These are phyloP conservation scores for Multifurca ochricompacta DNA, from an alignment of 768 basidiomycete species.

Conservation along the genomic window DNA sequence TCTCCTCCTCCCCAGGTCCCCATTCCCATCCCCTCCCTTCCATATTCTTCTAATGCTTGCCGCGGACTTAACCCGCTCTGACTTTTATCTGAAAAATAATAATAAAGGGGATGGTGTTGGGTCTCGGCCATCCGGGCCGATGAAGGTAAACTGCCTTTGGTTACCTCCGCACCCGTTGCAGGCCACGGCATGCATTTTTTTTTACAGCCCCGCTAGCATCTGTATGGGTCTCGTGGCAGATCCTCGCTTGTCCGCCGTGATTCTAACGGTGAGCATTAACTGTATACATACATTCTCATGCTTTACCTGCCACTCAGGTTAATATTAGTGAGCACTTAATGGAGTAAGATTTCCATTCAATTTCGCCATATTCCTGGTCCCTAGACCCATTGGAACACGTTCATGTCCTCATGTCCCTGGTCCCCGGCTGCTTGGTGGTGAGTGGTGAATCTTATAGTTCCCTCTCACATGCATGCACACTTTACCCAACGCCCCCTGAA, in stretches of 20 bases:
- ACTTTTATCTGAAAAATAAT: neutral
- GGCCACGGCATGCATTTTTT: too few relatives aligned
- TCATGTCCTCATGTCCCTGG: neutral
- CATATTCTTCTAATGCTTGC: neutral
- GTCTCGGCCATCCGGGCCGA: slow-evolving; percentile 1
- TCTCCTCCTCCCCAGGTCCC: neutral
- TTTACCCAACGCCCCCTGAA: neutral
- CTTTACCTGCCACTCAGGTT: neutral
- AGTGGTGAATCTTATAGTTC: neutral
- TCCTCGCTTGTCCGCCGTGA: neutral
- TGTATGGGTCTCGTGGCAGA: slow-evolving; percentile 1
- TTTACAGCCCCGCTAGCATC: neutral
- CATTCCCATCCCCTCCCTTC: neutral
- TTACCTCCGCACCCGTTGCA: neutral
- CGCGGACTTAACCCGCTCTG: slow-evolving; percentile 2
- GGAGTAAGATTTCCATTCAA: neutral
- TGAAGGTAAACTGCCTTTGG: neutral
- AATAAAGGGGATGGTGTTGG: neutral
- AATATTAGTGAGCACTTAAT: slow-evolving; percentile 30
- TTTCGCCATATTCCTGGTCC: neutral
- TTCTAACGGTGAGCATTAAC: neutral
- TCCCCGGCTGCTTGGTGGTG: neutral
- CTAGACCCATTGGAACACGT: too few relatives aligned
- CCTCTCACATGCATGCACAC: too few relatives aligned
- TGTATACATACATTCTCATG: neutral